Conservation (phyloP, 352 stramenopile genomes). For the Pythium dissotocum region DNA sequence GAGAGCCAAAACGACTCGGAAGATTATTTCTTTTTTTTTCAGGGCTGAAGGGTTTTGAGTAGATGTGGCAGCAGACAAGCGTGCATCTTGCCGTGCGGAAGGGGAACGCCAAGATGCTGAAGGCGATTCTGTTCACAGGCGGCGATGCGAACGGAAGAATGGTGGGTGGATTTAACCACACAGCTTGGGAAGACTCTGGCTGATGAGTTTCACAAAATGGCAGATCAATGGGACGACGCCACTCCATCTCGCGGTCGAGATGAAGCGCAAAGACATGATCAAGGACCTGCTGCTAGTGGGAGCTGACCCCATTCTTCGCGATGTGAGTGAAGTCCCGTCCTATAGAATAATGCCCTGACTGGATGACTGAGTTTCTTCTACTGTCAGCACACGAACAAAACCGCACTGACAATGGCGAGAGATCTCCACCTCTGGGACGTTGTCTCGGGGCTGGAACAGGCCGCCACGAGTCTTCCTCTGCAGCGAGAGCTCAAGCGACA, state of each 20-base stretch:
- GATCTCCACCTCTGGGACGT: slow-evolving; percentile 29
- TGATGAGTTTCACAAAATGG: not conserved
- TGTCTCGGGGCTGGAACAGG: slow-evolving; percentile 37
- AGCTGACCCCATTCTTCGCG: slow-evolving; percentile 55
- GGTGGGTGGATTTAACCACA: slow-evolving; percentile 23
- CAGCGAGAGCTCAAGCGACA: slow-evolving; percentile 29
- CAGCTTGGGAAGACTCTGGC: not conserved
- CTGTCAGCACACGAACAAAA: slow-evolving; percentile 48
- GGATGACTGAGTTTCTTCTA: not conserved
- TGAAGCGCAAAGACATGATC: slow-evolving; percentile 52
- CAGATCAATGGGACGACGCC: slow-evolving; percentile 67
- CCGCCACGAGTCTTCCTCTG: slow-evolving; percentile 31
- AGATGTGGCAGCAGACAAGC: slow-evolving; percentile 67
- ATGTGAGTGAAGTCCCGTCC: slow-evolving; percentile 29
- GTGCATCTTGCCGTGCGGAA: slow-evolving; percentile 55
- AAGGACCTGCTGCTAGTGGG: slow-evolving; percentile 59
- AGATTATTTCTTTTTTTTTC: not conserved
- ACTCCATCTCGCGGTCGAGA: slow-evolving; percentile 53
- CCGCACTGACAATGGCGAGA: slow-evolving; percentile 43
- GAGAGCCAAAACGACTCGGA: not conserved
- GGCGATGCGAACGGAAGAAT: slow-evolving; percentile 50
- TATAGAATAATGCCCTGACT: not conserved
- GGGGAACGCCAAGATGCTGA: slow-evolving; percentile 60
- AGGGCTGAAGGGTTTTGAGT: not conserved
- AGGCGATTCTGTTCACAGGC: slow-evolving; percentile 46